phyloP scores from a whole-genome alignment of 306 rosid species.

The Trifolium dubium region DNA sequence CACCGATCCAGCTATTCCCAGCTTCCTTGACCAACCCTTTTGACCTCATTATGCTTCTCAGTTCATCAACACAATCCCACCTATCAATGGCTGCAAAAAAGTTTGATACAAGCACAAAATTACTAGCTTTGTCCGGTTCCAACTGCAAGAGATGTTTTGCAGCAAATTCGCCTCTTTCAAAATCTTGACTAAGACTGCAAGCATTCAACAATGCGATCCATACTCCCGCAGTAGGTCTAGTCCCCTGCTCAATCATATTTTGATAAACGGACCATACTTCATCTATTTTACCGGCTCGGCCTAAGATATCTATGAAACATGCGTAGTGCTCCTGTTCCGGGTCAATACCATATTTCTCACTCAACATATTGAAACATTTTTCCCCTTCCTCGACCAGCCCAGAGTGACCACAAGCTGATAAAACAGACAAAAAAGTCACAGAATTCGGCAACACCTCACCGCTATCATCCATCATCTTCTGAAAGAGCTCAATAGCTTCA shows the following conservation, averaged over 20 bases:
- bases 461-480: conserved; percentile 46
- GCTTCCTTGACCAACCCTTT: conserved; percentile 66
- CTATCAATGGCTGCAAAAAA: conserved; percentile 66
- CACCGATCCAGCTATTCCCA: conserved; percentile 61
- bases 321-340: conserved; percentile 66
- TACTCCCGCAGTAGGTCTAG: conserved; percentile 48
- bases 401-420: conserved; percentile 56
- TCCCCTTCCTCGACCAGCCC: conserved; percentile 69
- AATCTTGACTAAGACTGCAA: conserved; percentile 55
- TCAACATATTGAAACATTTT: conserved; percentile 48
- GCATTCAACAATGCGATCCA: conserved; percentile 70
- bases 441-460: conserved; percentile 57
- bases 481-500: conserved; percentile 55
- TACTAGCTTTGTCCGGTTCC: conserved; percentile 60
- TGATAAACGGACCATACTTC: conserved; percentile 54
- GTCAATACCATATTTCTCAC: conserved; percentile 53
- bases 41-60: conserved; percentile 55
- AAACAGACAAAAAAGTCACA: conserved; percentile 57
- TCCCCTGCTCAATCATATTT: conserved; percentile 47
- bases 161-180: conserved; percentile 60
- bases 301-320: conserved; percentile 62
- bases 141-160: conserved; percentile 56
- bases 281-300: conserved; percentile 62
- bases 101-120: conserved; percentile 57
- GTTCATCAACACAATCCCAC: conserved; percentile 64